Base-by-base conservation (phyloP, 2,329 filamentous ascomycete genomes). In the Diaporthe sp. region DNA sequence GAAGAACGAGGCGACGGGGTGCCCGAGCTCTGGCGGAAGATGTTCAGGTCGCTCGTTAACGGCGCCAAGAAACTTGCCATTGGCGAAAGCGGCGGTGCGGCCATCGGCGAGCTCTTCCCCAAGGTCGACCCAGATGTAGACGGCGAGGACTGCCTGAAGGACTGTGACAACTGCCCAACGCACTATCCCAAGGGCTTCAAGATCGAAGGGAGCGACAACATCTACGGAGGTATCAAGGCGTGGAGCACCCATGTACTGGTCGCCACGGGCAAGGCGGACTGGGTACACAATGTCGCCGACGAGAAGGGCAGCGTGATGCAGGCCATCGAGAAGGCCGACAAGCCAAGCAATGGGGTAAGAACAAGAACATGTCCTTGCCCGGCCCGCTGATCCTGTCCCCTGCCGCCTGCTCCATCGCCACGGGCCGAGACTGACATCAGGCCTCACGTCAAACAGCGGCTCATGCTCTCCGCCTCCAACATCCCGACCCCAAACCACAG, bases 241-340 rank as follows among this genome's bases (percentile, higher is more conserved):
- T 98, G 95, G 94, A 92, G 91, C 80, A 97, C 95, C 27, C 97
- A 99, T 84, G 82, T 98, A 76, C 86, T 99, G 42, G 95, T 98
- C 22, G 97, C 95, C 32, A 99, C 97, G n/a, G 94, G 95, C 75
- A 98, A 98, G 89, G 90, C 92, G 35, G 97, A 99, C 84, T 99
- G 97, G 97, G 93, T 96, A 80, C 86, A 94, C 75, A 93, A 97
- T 85, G 94, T 98, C 59, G 91, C 90, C 73, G 94, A 98, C 81
- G 97, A 98, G 86, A 92, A 94, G 83, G 94, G 93, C 8, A 95
- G 93, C 81, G 89, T 96, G 42, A 96, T 96, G 94, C 88, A 95
- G 85, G 94, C 93, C 2, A 89, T 96, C 78, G 89, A 84, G 19
- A 85, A 86, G 71, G 87, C 88, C 1, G 85, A 87, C 15, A 88